Conservation (phyloP, 345 rosid genomes). For the Pelargonium nanum region DNA sequence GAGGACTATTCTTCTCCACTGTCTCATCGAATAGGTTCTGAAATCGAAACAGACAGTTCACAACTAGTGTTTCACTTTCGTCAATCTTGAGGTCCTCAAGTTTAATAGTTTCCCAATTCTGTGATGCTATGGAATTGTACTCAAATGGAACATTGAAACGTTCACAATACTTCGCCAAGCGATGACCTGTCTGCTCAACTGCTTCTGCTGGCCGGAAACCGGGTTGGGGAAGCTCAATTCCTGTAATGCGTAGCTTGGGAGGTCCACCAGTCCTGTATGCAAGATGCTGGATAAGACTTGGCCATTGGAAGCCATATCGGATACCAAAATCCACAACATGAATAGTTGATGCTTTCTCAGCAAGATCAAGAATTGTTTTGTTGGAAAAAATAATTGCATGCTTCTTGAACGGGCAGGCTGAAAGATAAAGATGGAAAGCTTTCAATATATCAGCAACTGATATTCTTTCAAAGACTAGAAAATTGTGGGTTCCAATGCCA, state of each 20-base stretch:
- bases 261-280: slow-evolving; percentile 27
- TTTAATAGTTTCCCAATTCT: slow-evolving; percentile 34
- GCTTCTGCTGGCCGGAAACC: slow-evolving; percentile 35
- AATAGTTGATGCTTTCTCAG: slow-evolving; percentile 24
- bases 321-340: slow-evolving; percentile 50
- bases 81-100: slow-evolving; percentile 27
- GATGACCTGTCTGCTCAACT: slow-evolving; percentile 31
- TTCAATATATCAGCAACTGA: slow-evolving; percentile 33
- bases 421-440: slow-evolving; percentile 27
- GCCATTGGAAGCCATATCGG: slow-evolving; percentile 43
- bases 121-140: slow-evolving; percentile 27
- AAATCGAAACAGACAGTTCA: slow-evolving; percentile 25
- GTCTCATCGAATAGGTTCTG: slow-evolving; percentile 39
- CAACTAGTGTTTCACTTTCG: slow-evolving; percentile 29
- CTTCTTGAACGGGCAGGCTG: slow-evolving; percentile 28
- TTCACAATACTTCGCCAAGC: slow-evolving; percentile 38
- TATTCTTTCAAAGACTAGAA: slow-evolving; percentile 7
- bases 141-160: slow-evolving; percentile 33
- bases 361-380: slow-evolving; percentile 19
- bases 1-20: slow-evolving; percentile 24
- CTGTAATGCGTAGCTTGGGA: slow-evolving; percentile 43
- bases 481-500: slow-evolving; percentile 10
- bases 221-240: slow-evolving; percentile 37
- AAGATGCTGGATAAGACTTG: slow-evolving; percentile 32
- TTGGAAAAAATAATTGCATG: slow-evolving; percentile 23